Evolutionary conservation across 2,329 filamentous ascomycete genomes (phyloP).

Genomic region (Lachnellula willkommii): DNA sequence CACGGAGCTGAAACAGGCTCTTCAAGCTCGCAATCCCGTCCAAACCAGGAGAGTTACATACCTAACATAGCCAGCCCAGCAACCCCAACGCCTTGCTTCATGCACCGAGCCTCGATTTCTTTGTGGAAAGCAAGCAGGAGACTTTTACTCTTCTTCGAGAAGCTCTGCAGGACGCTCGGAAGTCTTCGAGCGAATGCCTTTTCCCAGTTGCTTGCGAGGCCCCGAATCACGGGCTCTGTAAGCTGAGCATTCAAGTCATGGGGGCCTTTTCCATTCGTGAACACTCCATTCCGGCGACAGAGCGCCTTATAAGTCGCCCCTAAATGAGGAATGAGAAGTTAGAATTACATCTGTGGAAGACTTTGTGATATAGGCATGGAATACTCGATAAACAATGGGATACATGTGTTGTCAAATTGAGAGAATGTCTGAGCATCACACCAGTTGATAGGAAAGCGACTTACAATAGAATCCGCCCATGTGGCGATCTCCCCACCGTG

Average conservation of each 20-base stretch:
- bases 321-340: not conserved
- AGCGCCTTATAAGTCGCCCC: conserved; percentile 51
- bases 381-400: too few relatives aligned
- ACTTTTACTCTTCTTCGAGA: conserved; percentile 30
- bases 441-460: not conserved
- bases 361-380: too few relatives aligned
- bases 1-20: too few relatives aligned
- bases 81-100: conserved; percentile 35
- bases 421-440: too few relatives aligned
- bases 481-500: conserved; percentile 36
- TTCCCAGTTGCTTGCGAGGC: conserved; percentile 16
- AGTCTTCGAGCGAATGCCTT: conserved; percentile 37
- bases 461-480: conserved; percentile 42
- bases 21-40: too few relatives aligned
- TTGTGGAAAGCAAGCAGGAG: conserved; percentile 38
- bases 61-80: conserved; percentile 37
- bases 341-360: not conserved
- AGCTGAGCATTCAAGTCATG: conserved; percentile 39
- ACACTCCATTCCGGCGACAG: conserved; percentile 46
- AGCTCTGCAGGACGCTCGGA: conserved; percentile 36
- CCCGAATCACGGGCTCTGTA: conserved; percentile 23
- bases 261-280: conserved; percentile 33
- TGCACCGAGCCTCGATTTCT: conserved; percentile 36
- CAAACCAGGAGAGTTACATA: too few relatives aligned
- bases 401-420: too few relatives aligned